A percentile compares a stretch with the other conserved stretches of the same genome.
Evolutionary conservation across 768 basidiomycete species (phyloP).

Genomic region (Gelatoporia subvermispora): DNA sequence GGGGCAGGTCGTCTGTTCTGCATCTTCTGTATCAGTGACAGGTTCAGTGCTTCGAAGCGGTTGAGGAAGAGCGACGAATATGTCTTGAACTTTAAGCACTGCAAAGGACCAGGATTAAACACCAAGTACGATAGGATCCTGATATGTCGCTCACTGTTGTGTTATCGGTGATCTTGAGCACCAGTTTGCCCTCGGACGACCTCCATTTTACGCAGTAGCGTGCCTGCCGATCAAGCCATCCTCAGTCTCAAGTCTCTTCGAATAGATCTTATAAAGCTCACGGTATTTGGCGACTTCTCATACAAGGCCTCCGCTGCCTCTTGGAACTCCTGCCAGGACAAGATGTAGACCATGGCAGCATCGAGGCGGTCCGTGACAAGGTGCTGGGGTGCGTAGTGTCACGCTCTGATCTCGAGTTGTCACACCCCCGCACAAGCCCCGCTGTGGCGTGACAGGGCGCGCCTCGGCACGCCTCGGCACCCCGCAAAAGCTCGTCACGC

Average conservation of each 20-base stretch:
- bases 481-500: no score
- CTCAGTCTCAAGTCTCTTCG: not conserved
- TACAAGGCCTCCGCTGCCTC: slow-evolving; percentile 88
- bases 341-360: slow-evolving; percentile 81
- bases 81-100: slow-evolving; percentile 98
- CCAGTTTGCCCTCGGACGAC: slow-evolving; percentile 77
- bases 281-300: slow-evolving; percentile 69
- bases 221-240: slow-evolving; percentile 43
- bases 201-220: slow-evolving; percentile 93
- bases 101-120: not conserved
- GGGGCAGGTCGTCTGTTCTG: slow-evolving; percentile 44
- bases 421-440: no score
- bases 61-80: slow-evolving; percentile 93
- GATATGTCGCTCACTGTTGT: slow-evolving; percentile 55
- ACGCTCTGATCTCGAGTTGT: no score
- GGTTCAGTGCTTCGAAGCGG: slow-evolving; percentile 90
- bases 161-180: slow-evolving; percentile 93
- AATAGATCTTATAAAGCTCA: slow-evolving; percentile 31
- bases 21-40: slow-evolving; percentile 83
- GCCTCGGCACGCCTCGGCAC: no score
- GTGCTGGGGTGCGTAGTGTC: no score
- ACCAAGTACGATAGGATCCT: not conserved
- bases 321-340: slow-evolving; percentile 86
- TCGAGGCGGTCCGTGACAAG: slow-evolving; percentile 18
- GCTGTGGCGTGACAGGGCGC: no score